Evolutionary conservation across 768 basidiomycete species (phyloP).

Genomic region (Tephrocybe sp.): DNA sequence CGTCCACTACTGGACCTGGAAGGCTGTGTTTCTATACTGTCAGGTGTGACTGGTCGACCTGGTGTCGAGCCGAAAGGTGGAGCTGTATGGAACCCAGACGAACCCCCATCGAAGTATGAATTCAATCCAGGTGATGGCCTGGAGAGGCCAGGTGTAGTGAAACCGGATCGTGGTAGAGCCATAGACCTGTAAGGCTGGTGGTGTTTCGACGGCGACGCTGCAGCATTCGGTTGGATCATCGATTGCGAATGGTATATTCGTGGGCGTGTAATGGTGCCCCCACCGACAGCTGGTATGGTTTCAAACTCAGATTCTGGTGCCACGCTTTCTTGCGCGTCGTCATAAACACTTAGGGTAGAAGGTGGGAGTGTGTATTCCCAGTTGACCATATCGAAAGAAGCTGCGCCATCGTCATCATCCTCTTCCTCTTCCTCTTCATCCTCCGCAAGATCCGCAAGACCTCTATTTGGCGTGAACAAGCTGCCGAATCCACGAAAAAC

Average conservation of each 20-base stretch:
- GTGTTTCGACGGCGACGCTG: conserved; percentile 17
- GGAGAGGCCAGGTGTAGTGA: conserved; percentile 24
- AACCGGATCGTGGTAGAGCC: conserved; percentile 19
- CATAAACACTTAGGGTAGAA: conserved; percentile 39
- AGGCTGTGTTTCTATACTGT: conserved; percentile 47
- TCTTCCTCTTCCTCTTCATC: conserved; percentile 48
- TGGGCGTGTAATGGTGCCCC: conserved; percentile 83
- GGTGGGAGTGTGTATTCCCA: conserved; percentile 64
- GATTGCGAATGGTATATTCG: conserved; percentile 84
- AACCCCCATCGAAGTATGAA: conserved; percentile 22
- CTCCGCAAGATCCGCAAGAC: conserved; percentile 80
- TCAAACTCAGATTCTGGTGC: conserved; percentile 60
- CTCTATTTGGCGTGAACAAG: conserved; percentile 64
- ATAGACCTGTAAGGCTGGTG: conserved; percentile 13
- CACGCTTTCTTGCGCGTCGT: conserved; percentile 37
- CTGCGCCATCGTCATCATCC: conserved; percentile 31
- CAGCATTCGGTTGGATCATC: conserved; percentile 47
- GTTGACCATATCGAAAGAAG: conserved; percentile 62
- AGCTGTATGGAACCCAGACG: conserved; percentile 16
- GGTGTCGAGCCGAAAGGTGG: conserved; percentile 17
- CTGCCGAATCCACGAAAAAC: conserved; percentile 77
- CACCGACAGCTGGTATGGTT: conserved; percentile 88
- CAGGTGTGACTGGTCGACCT: conserved; percentile 43
- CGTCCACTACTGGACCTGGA: conserved; percentile 47
- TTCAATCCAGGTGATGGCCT: conserved; percentile 20